Percentiles rank a stretch among this genome's conserved stretches.
phyloP scores from a whole-genome alignment of 768 basidiomycete species.

The Mycena belliarum region DNA sequence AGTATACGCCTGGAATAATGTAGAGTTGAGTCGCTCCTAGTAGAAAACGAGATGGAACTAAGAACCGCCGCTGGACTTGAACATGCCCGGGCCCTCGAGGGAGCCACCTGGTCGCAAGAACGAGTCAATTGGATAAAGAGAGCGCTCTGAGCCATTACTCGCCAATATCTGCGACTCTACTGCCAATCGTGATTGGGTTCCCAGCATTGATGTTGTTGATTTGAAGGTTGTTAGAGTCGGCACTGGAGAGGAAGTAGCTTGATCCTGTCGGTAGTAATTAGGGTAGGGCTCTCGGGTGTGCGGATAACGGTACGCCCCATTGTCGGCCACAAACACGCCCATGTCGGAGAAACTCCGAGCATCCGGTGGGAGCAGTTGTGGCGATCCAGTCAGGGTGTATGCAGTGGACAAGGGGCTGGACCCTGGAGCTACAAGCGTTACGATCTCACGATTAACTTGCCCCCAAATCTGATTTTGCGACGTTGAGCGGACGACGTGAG shows the following conservation, averaged over 20 bases:
- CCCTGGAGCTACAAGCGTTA: constrained; percentile 15
- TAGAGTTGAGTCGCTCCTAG: not conserved
- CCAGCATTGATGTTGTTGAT: constrained; percentile 14
- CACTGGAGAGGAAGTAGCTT: constrained; percentile 18
- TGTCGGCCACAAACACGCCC: constrained; percentile 22
- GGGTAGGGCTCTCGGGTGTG: no score
- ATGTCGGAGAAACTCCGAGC: constrained; percentile 17
- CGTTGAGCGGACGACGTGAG: not conserved
- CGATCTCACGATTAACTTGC: constrained; percentile 18
- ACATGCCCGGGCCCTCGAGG: constrained; percentile 8
- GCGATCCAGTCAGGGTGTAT: constrained; percentile 17
- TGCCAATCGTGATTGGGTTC: constrained; percentile 9
- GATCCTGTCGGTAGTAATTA: no score
- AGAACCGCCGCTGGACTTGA: no score
- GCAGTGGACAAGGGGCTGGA: constrained; percentile 1
- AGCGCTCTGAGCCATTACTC: not conserved
- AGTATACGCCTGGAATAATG: constrained; percentile 2
- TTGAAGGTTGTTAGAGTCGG: constrained; percentile 22
- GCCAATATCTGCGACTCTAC: constrained; percentile 10
- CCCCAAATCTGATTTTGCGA: constrained; percentile 6
- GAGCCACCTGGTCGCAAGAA: not conserved
- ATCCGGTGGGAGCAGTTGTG: constrained; percentile 14
- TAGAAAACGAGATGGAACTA: no score
- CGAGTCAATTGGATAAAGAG: not conserved
- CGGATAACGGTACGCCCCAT: no score